Evolutionary conservation across 345 rosid species (phyloP).

Genomic region (Acer negundo): DNA sequence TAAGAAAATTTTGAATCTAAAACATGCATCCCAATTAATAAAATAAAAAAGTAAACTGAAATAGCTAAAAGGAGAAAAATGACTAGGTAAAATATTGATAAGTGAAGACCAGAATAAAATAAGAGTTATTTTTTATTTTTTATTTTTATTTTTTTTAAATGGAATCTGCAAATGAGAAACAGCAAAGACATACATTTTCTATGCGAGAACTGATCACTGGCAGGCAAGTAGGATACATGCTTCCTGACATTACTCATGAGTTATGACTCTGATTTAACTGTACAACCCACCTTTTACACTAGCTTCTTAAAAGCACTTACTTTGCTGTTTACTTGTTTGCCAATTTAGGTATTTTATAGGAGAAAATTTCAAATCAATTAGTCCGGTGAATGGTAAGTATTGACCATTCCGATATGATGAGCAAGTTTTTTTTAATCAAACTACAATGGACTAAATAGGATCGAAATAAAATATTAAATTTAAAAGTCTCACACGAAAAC

Average conservation of each 20-base stretch:
- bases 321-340: not conserved
- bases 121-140: no score
- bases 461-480: no score
- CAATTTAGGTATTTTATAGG: not conserved
- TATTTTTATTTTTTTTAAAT: no score
- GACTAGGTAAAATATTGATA: not conserved
- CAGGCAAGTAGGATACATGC: constrained; percentile 9
- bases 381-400: no score
- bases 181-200: not conserved
- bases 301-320: constrained; percentile 7
- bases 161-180: not conserved
- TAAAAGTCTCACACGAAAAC: no score
- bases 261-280: constrained; percentile 22
- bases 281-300: not conserved
- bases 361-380: no score
- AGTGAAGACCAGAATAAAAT: not conserved
- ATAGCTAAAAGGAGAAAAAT: not conserved
- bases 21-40: not conserved
- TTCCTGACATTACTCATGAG: constrained; percentile 17
- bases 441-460: no score
- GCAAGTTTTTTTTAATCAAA: no score
- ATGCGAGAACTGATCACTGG: not conserved
- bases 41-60: not conserved
- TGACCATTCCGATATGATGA: no score
- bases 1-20: not conserved